Evolutionary conservation across 2,329 filamentous ascomycete genomes (phyloP).

Genomic region (Plenodomus tracheiphilus): DNA sequence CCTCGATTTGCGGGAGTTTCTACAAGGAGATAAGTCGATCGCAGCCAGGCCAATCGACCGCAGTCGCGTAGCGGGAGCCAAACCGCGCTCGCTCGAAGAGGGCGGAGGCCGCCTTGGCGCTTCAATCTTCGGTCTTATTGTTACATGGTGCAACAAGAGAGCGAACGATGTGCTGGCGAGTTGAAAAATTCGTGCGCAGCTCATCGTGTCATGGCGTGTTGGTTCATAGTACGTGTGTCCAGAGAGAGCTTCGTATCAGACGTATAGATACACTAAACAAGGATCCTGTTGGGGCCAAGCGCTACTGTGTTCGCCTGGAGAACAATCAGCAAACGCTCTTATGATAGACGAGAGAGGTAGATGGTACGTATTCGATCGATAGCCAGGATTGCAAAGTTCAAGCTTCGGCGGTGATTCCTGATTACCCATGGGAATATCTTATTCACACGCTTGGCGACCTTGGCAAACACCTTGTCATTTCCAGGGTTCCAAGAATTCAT

Average conservation of each 20-base stretch:
- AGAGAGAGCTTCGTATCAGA: neutral
- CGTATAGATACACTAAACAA: too few species aligned
- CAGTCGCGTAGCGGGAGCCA: slow-evolving; percentile 11
- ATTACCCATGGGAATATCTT: neutral
- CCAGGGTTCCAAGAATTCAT: too few species aligned
- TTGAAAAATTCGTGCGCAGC: neutral
- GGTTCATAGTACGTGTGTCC: neutral
- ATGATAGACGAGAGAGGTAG: too few species aligned
- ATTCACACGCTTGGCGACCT: neutral
- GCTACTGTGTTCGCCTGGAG: too few species aligned
- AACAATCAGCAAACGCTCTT: too few species aligned
- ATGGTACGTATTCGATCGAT: neutral
- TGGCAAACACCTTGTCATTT: neutral
- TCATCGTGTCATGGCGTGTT: neutral
- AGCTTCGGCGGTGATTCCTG: neutral
- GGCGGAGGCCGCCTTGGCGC: slow-evolving; percentile 17
- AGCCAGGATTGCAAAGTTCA: neutral
- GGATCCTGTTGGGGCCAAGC: neutral
- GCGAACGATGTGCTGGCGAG: neutral
- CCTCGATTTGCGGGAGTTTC: slow-evolving; percentile 9
- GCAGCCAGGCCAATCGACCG: slow-evolving; percentile 13
- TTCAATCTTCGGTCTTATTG: slow-evolving; percentile 8
- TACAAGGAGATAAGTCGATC: slow-evolving; percentile 13
- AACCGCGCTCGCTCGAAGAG: slow-evolving; percentile 9
- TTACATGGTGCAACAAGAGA: neutral